A percentile compares a stretch with the other conserved stretches of the same genome.
Conservation (phyloP, 176 grass and related monocot genomes). For the Paspalum vaginatum region DNA sequence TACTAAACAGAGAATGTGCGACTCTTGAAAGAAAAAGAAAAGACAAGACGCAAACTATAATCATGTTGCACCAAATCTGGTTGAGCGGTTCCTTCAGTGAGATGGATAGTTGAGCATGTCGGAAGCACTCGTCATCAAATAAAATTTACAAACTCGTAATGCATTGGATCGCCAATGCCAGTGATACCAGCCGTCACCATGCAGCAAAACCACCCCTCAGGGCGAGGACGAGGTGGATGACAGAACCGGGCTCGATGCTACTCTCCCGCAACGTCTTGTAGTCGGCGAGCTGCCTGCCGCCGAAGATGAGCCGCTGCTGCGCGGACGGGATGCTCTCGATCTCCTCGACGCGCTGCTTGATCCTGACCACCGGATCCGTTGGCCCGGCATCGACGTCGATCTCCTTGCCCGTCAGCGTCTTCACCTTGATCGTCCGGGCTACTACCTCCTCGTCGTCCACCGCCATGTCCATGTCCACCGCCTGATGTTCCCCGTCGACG, state of each 20-base stretch:
- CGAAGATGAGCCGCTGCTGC: conserved; percentile 37
- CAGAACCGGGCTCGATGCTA: neutral
- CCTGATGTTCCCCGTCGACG: neutral
- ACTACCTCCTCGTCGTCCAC: neutral
- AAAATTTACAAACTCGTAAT: too few relatives aligned
- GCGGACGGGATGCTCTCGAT: conserved; percentile 20
- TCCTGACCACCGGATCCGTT: neutral
- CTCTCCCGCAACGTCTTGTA: conserved; percentile 15
- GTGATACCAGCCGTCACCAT: neutral
- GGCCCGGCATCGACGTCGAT: conserved; percentile 9
- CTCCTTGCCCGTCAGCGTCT: conserved; percentile 33
- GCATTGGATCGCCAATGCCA: too few relatives aligned
- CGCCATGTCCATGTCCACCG: neutral
- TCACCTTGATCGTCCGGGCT: neutral
- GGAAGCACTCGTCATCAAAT: neutral
- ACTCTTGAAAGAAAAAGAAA: too few relatives aligned
- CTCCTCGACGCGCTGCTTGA: conserved; percentile 37
- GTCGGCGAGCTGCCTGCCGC: conserved; percentile 16
- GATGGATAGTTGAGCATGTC: neutral
- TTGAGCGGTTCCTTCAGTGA: neutral
- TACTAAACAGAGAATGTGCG: too few relatives aligned
- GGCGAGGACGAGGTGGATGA: conserved; percentile 32
- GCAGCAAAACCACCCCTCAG: conserved; percentile 13
- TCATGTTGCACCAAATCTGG: too few relatives aligned
- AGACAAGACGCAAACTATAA: too few relatives aligned